Percentiles rank a stretch among this genome's conserved stretches.
These are phyloP conservation scores for Talaromyces stipitatus DNA, from an alignment of 495 filamentous ascomycete species.

Conservation along the genomic window DNA sequence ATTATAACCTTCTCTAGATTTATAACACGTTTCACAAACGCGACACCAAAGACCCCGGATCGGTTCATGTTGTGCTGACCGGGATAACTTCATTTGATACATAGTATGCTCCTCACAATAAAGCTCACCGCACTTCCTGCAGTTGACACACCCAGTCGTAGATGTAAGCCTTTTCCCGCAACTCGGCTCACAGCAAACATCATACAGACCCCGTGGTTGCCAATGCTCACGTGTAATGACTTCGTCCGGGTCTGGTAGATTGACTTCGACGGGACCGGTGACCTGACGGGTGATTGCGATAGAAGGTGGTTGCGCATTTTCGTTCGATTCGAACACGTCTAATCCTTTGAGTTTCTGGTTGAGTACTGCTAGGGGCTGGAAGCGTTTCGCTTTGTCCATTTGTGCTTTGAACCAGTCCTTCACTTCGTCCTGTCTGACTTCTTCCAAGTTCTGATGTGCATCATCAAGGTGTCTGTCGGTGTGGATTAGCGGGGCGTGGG, in stretches of 20 bases:
- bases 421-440: slow-evolving; percentile 89
- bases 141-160: slow-evolving; percentile 80
- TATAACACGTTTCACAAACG: slow-evolving; percentile 97
- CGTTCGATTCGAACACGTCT: slow-evolving; percentile 96
- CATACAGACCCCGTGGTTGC: slow-evolving; percentile 66
- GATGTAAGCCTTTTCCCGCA: slow-evolving; percentile 74
- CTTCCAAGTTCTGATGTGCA: slow-evolving; percentile 85
- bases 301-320: slow-evolving; percentile 36
- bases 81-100: slow-evolving; percentile 98
- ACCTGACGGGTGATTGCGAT: slow-evolving; percentile 11
- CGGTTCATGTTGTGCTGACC: slow-evolving; percentile 85
- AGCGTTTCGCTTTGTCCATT: slow-evolving; percentile 90
- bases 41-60: slow-evolving; percentile 88
- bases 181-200: slow-evolving; percentile 77
- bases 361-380: slow-evolving; percentile 83
- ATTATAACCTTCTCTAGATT: slow-evolving; percentile 90
- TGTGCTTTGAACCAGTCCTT: slow-evolving; percentile 98
- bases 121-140: slow-evolving; percentile 80
- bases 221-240: slow-evolving; percentile 82
- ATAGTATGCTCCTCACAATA: slow-evolving; percentile 99
- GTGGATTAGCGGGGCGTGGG: not conserved
- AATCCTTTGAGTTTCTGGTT: slow-evolving; percentile 97
- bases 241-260: slow-evolving; percentile 71
- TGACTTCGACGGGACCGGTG: slow-evolving; percentile 10
- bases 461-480: slow-evolving; percentile 81